Evolutionary conservation across 495 filamentous ascomycete genomes (phyloP), one percentile per base, ranked within the genome.

Genomic region (Penicillium bovifimosum): DNA sequence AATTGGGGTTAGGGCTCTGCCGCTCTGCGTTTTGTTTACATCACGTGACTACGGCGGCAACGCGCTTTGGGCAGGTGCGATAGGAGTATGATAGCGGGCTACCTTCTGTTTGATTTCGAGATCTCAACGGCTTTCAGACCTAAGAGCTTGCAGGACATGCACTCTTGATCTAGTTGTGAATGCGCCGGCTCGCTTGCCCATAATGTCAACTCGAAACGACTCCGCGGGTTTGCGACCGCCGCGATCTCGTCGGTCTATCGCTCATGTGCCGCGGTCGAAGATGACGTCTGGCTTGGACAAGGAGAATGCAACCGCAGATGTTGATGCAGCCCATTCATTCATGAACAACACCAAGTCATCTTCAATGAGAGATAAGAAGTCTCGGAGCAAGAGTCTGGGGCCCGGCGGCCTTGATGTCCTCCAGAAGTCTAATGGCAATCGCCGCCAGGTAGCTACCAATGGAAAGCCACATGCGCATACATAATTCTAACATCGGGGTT

Each of bases 351-450:
- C 67, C 48, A 76, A 63, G 58, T 24, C 20, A 24, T 24, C 52
- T 20, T 66, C 62, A 53, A 56, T 68, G 8, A 76, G 75, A 42
- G 69, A 76, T 13, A 89, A 86, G 69, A 95, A 95, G 70, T 88
- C 84, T 31, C 82, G 93, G 44, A 96, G 93, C 67, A 96, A 96
- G 70, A 96, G 91, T 65, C 81, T 98, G 54, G 93, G 93, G 2
- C 92, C 92, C 18, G 93, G 91, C 17, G 89, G 92, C 45, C 70
- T 96, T 29, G 90, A 91, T 73, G 83, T 82, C 46, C 76, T 95
- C 36, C 88, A 90, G 65, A 77, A 85, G 54, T 83, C 81, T 17
- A 81, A 76, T 62, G 91, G 88, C 10, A 96, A 96, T 67, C 75
- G 88, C 52, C 82, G 87, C 68, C 86, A 87, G 73, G 90, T 90